Evolutionary conservation across 805 yeast genomes (phyloP).

Genomic region (Yamadazyma takamatsuzukensis): DNA sequence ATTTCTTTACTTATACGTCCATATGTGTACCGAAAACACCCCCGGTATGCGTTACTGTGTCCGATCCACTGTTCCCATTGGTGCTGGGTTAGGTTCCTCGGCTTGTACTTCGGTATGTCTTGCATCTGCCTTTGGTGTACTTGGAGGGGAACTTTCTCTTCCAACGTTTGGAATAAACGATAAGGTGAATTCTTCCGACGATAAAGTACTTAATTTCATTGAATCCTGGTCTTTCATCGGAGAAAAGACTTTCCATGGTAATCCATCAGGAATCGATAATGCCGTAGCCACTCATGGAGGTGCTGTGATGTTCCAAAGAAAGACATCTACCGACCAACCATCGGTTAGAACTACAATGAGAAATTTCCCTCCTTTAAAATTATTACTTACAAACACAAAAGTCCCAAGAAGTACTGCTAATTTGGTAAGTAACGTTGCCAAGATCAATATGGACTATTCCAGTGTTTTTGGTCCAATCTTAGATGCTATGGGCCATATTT

Average conservation of each 20-base stretch:
- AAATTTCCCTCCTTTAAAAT: conserved; percentile 67
- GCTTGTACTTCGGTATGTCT: conserved; percentile 87
- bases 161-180: conserved; percentile 36
- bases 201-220: conserved; percentile 53
- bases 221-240: conserved; percentile 90
- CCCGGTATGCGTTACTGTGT: conserved; percentile 60
- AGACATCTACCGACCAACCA: conserved; percentile 46
- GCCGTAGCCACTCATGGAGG: conserved; percentile 96
- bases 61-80: conserved; percentile 85
- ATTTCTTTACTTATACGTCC: conserved; percentile 72
- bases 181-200: conserved; percentile 24
- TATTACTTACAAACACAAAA: conserved; percentile 78
- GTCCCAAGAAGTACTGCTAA: conserved; percentile 87
- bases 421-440: conserved; percentile 73
- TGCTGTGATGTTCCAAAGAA: conserved; percentile 84
- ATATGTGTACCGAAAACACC: conserved; percentile 45
- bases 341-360: conserved; percentile 65
- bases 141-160: conserved; percentile 51
- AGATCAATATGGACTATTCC: conserved; percentile 51
- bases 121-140: conserved; percentile 64
- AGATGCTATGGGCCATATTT: conserved; percentile 71
- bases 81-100: conserved; percentile 95
- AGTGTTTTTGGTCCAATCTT: conserved; percentile 54
- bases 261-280: conserved; percentile 95
- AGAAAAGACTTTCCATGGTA: conserved; percentile 93